Evolutionary conservation across 805 yeast species (phyloP), one percentile per base, ranked within the genome.

Genomic region (Nakazawaea wickerhamii): DNA sequence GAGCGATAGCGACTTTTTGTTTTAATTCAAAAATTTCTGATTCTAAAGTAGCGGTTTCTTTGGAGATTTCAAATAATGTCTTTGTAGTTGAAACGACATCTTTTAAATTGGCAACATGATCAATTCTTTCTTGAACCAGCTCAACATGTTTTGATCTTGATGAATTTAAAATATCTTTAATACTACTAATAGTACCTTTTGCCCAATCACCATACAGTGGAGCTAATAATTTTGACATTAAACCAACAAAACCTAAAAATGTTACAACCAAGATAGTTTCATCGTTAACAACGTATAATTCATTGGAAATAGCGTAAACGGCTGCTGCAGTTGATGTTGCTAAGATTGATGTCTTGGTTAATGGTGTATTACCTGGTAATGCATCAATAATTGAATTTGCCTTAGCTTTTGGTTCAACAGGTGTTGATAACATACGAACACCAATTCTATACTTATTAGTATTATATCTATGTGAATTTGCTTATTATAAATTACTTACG

Each of bases 171-270:
- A 89, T 75, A 51, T 76, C 83, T 59, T 81, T 75, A 62, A 93
- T 88, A 64, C 83, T 80, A 68, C 79, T 77, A 64, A 87, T 73
- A 75, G 88, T 84, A 43, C 83, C 81, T 58, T 83, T 84, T 46
- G 98, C 98, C 83, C 91, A 87, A 60, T 85, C 93, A 58, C 87
- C 87, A 75, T 90, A 93, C 61, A 84, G 77, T 59, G 99, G 99
- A 48, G 96, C 96, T 57, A 86, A 82, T 56, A 82, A 79, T 74
- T 90, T 91, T 60, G 90, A 85, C 55, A 79, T 71, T 56, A 89
- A 71, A 51, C 75, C 81, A 51, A 81, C 64, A 66, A 91, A 84
- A 49, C 86, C 84, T 46, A 79, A 65, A 67, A 93, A 93, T 48
- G 95, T 81, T 49, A 75, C 77, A 43, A 89, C 75, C 65, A 93